Conservation (phyloP, 345 rosid genomes). For the Lenwebbia sp. region DNA sequence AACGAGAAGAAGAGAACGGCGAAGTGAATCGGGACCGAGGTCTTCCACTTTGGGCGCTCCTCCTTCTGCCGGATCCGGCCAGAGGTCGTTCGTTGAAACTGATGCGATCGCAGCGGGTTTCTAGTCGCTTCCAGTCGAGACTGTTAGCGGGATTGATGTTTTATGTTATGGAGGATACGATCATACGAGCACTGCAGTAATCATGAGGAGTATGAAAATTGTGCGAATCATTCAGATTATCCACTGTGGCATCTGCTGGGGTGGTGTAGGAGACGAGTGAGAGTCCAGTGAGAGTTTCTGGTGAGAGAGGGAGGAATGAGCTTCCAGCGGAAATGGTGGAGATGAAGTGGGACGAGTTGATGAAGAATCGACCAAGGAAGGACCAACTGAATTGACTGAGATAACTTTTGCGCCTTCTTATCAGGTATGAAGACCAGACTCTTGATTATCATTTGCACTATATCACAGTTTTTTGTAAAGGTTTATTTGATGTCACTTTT, state of each 20-base stretch:
- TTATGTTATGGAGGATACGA: not conserved
- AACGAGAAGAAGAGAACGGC: conserved; percentile 32
- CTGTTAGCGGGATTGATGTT: not conserved
- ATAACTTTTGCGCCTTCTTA: conserved; percentile 86
- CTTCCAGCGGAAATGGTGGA: conserved; percentile 61
- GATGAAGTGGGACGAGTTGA: conserved; percentile 88
- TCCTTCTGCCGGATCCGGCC: conserved; percentile 40
- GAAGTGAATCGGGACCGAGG: conserved; percentile 19
- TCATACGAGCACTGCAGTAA: not conserved
- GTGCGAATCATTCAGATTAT: not conserved
- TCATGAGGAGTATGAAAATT: not conserved
- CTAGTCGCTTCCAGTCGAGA: not conserved
- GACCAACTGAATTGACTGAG: conserved; percentile 72
- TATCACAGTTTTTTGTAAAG: not conserved
- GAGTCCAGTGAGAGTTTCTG: conserved; percentile 19
- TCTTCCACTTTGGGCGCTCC: conserved; percentile 51
- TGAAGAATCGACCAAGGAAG: conserved; percentile 75
- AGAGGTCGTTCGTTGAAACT: conserved; percentile 48
- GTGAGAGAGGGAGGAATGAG: conserved; percentile 75
- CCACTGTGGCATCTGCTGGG: not conserved
- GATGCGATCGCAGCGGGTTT: conserved; percentile 2
- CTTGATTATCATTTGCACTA: not conserved
- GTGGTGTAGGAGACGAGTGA: conserved; percentile 29
- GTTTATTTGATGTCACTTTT: not conserved
- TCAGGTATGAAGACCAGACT: conserved; percentile 34